A percentile compares a stretch with the other conserved stretches of the same genome.
These are phyloP conservation scores for Adansonia rubrostipa DNA, from an alignment of 441 rosid genomes.

Conservation along the genomic window DNA sequence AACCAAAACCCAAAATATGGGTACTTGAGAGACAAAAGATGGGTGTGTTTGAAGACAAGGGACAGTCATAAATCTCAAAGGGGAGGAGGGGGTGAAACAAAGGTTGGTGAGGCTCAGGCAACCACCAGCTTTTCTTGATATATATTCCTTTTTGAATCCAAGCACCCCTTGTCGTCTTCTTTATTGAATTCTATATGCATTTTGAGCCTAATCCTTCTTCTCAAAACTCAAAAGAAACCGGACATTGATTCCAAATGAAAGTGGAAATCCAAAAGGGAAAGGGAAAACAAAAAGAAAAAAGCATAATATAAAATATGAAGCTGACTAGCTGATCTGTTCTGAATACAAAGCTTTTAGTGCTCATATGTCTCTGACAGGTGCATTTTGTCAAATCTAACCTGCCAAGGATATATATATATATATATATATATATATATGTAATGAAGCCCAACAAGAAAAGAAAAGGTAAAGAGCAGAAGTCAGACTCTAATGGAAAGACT, in stretches of 20 bases:
- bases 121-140: slow-evolving; percentile 29
- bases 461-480: no score
- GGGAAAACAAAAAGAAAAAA: neutral
- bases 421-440: no score
- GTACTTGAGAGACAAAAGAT: neutral
- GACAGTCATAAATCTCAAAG: slow-evolving; percentile 24
- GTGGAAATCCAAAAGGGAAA: slow-evolving; percentile 12
- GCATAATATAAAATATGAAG: neutral
- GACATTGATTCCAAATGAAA: neutral
- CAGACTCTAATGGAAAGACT: no score
- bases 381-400: no score
- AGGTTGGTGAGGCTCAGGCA: slow-evolving; percentile 19
- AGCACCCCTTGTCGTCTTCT: slow-evolving; percentile 37
- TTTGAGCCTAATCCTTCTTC: neutral
- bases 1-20: neutral
- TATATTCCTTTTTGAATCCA: slow-evolving; percentile 29
- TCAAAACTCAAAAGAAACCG: neutral
- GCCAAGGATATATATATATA: no score
- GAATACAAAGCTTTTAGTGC: no score
- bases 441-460: no score
- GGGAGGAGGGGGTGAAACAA: neutral
- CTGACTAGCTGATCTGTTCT: neutral
- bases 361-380: no score
- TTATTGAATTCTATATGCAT: slow-evolving; percentile 20
- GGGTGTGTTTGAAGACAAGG: neutral